Conservation (phyloP, 2,329 filamentous ascomycete genomes). For the Claviceps pazoutovae region DNA sequence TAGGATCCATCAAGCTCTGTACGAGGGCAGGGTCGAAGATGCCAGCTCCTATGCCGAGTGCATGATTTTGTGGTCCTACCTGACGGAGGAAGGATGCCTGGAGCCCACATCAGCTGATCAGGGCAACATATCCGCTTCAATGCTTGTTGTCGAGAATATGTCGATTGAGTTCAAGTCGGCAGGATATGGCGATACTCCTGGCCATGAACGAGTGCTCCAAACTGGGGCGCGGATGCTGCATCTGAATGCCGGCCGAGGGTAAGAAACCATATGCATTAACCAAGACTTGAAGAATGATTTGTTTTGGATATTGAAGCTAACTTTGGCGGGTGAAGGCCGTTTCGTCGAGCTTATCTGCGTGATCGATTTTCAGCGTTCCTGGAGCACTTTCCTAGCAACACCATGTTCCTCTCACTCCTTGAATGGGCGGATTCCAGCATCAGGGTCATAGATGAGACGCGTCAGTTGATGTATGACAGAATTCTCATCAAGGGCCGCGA, state of each 20-base stretch:
- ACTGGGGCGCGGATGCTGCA: conserved; percentile 51
- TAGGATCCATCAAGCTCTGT: conserved; percentile 41
- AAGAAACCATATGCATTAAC: conserved; percentile 11
- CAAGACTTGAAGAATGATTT: not conserved
- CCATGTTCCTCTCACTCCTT: conserved; percentile 57
- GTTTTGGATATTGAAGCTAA: not conserved
- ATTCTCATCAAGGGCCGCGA: conserved; percentile 28
- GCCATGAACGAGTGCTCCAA: conserved; percentile 56
- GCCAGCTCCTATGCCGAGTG: conserved; percentile 47
- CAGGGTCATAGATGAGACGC: conserved; percentile 62
- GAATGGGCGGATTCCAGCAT: conserved; percentile 61
- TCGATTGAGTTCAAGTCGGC: conserved; percentile 29
- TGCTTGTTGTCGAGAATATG: conserved; percentile 25
- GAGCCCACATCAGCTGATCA: conserved; percentile 34
- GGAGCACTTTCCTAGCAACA: conserved; percentile 57
- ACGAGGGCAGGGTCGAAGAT: conserved; percentile 29
- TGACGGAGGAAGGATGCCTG: conserved; percentile 29
- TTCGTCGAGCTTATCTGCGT: conserved; percentile 53
- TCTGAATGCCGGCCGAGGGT: conserved; percentile 47
- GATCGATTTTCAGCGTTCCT: conserved; percentile 47
- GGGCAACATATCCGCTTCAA: conserved; percentile 41
- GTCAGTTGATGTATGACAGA: conserved; percentile 45
- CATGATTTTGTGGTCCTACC: conserved; percentile 52
- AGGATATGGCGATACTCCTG: conserved; percentile 16
- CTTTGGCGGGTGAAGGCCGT: conserved; percentile 31